A percentile compares a stretch with the other conserved stretches of the same genome.
Evolutionary conservation across 345 rosid genomes (phyloP).

Genomic region (Nasturtium officinale): DNA sequence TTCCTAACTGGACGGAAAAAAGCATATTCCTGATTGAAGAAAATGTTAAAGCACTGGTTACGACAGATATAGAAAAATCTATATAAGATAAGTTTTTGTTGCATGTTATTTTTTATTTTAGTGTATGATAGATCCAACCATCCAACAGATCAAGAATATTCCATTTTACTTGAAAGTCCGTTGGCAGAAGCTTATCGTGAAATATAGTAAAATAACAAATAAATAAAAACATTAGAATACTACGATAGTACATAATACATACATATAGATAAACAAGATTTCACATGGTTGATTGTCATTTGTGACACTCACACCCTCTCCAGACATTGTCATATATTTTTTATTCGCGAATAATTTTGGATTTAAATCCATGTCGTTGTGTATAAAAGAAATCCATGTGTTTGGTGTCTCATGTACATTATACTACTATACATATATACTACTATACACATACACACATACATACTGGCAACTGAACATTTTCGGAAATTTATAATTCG

Average conservation of each 20-base stretch:
- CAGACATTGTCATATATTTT: constrained; percentile 2
- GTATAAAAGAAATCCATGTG: constrained; percentile 33
- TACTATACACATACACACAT: not conserved
- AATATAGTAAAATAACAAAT: constrained; percentile 9
- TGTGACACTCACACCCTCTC: not conserved
- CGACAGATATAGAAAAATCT: not conserved
- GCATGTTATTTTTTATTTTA: not conserved
- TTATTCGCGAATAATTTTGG: constrained; percentile 27
- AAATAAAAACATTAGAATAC: not conserved
- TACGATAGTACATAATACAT: not conserved
- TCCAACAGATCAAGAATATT: constrained; percentile 36
- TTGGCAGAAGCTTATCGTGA: constrained; percentile 40
- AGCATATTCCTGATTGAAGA: constrained; percentile 28
- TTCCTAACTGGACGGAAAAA: not conserved
- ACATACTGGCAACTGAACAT: constrained; percentile 16
- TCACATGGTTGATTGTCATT: constrained; percentile 44
- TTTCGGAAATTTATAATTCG: constrained; percentile 16
- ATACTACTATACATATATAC: too few relatives aligned
- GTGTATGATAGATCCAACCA: constrained; percentile 37
- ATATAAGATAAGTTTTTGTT: not conserved
- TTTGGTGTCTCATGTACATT: constrained; percentile 24
- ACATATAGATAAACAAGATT: constrained; percentile 11
- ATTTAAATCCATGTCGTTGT: constrained; percentile 27
- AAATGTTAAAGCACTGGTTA: constrained; percentile 1
- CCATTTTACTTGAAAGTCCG: constrained; percentile 37